Evolutionary conservation across 140 eudicot genomes (phyloP).

Genomic region (Senecio squalidus): DNA sequence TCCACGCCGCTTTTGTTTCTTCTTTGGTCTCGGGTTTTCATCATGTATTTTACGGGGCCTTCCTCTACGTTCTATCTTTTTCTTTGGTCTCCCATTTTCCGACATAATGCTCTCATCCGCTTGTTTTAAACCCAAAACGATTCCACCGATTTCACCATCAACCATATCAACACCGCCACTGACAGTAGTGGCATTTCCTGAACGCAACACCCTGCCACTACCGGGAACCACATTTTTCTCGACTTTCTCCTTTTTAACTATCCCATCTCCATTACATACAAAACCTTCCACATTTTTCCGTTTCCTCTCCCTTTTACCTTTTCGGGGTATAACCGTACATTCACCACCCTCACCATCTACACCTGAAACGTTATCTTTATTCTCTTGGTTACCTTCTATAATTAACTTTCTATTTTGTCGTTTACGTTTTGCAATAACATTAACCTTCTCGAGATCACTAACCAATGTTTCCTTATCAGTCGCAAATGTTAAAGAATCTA

Average conservation of each 20-base stretch:
- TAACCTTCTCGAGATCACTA: slow-evolving; percentile 5
- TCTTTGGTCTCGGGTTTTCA: slow-evolving; percentile 16
- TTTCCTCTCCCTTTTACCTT: slow-evolving; percentile 14
- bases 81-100: slow-evolving; percentile 7
- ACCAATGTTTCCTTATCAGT: neutral
- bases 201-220: slow-evolving; percentile 47
- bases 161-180: slow-evolving; percentile 12
- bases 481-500: no score
- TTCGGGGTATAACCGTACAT: no score
- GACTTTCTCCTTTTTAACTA: slow-evolving; percentile 21
- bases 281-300: neutral
- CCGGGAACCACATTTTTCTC: slow-evolving; percentile 16
- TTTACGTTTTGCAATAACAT: neutral
- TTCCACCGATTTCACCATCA: neutral
- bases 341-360: no score
- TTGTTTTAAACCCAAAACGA: slow-evolving; percentile 5
- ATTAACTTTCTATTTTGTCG: neutral
- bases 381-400: no score
- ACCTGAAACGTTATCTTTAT: no score
- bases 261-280: slow-evolving; percentile 7
- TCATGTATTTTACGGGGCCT: slow-evolving; percentile 22
- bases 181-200: slow-evolving; percentile 20
- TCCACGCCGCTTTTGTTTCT: slow-evolving; percentile 27
- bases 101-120: neutral
- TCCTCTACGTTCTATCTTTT: slow-evolving; percentile 25